Evolutionary conservation across 2,329 filamentous ascomycete species (phyloP).

Genomic region (Sclerotinia minor): DNA sequence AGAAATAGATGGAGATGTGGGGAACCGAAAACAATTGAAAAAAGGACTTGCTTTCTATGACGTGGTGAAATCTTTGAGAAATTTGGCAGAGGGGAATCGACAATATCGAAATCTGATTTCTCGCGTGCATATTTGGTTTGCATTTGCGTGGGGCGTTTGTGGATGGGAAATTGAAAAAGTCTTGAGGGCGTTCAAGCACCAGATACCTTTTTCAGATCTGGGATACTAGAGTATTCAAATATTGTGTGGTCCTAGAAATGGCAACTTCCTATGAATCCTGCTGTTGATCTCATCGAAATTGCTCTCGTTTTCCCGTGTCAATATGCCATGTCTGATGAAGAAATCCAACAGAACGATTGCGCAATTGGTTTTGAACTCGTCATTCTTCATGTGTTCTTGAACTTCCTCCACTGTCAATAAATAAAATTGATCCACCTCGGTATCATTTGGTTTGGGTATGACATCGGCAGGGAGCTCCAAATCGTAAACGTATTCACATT

Average conservation of each 20-base stretch:
- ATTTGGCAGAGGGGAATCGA: conserved; percentile 12
- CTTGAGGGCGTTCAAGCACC: conserved; percentile 28
- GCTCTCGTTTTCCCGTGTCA: conserved; percentile 76
- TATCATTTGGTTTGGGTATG: conserved; percentile 75
- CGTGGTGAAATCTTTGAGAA: conserved; percentile 4
- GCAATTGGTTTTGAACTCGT: conserved; percentile 92
- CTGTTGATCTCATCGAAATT: conserved; percentile 74
- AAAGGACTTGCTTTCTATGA: conserved; percentile 6
- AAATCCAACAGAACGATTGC: conserved; percentile 84
- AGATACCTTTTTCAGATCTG: conserved; percentile 16
- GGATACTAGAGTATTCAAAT: conserved; percentile 18
- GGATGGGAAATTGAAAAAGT: conserved; percentile 33
- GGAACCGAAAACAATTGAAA: background rate
- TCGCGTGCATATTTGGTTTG: conserved; percentile 31
- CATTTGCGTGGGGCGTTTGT: conserved; percentile 32
- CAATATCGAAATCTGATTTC: conserved; percentile 6
- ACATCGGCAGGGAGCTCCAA: conserved; percentile 70
- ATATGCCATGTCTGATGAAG: conserved; percentile 78
- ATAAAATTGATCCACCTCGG: conserved; percentile 84
- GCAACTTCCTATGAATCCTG: conserved; percentile 74
- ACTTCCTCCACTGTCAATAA: conserved; percentile 78
- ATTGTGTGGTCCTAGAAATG: conserved; percentile 71
- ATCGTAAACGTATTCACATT: conserved; percentile 90
- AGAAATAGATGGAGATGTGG: conserved; percentile 62
- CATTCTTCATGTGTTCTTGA: conserved; percentile 64